Base-by-base conservation (phyloP, 2,329 filamentous ascomycete species). In the Apiospora malaysiana region DNA sequence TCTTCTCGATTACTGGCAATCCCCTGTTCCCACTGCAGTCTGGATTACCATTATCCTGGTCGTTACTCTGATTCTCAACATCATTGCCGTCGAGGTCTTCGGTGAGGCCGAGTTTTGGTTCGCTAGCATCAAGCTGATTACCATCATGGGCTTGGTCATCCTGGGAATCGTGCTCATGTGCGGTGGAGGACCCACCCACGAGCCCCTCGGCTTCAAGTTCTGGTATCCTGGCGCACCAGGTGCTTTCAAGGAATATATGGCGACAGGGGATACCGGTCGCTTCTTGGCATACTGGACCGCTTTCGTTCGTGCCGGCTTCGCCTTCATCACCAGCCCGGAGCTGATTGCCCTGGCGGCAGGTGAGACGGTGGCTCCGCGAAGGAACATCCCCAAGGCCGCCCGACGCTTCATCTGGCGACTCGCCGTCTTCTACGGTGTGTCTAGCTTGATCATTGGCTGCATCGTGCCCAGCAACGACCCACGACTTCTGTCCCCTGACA, bases 351-450 rank as follows among this genome's bases (percentile, higher is more conserved):
- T 91, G 70, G 89, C 91, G 1, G 90, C 90, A 6, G 90, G 89
- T 63, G 90, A 93, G 82, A 89, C 89, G 1, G 82, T 89, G 37
- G 88, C 90, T 27, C 91, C 91, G 1, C 86, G 89, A 69, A 85
- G 87, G 76, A 91, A 91, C 80, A 89, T 93, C 70, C 90, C 91
- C 71, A 91, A 90, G 81, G 90, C 90, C 0, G 88, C 89, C 5
- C 83, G 85, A 21, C 86, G 89, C 63, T 90, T 90, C 75, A 84
- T 91, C 75, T 90, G 84, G 82, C 88, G 90, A 73, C 85, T 92
- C 23, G 84, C 88, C 59, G 76, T 91, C 74, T 92, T 92, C 79
- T 92, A 92, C 78, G 87, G 90, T 8, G 78, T 91, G n/a, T 85
- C 87, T 3, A 87, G 88, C 37, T 84, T 92, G 73, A 81, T 90